Percentiles rank a stretch among this genome's conserved stretches.
phyloP scores from a whole-genome alignment of 768 basidiomycete species.

The Suillus placidus region DNA sequence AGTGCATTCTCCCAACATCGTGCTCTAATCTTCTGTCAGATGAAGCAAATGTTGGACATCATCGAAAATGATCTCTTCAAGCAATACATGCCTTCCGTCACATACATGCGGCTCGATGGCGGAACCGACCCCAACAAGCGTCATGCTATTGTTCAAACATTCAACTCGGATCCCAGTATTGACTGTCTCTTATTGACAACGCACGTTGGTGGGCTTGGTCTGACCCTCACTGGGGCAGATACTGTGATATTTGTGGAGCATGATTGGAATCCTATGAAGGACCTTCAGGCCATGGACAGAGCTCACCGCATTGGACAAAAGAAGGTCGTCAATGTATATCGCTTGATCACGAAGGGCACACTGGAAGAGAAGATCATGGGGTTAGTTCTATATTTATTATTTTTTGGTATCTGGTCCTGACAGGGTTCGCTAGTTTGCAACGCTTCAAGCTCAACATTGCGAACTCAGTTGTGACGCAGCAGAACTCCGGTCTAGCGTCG shows the following conservation, averaged over 20 bases:
- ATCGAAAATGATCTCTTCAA: slow-evolving; percentile 95
- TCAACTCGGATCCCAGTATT: slow-evolving; percentile 96
- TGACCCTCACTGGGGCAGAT: slow-evolving; percentile 97
- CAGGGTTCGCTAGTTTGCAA: slow-evolving; percentile 60
- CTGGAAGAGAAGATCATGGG: slow-evolving; percentile 99
- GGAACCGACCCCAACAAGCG: slow-evolving; percentile 90
- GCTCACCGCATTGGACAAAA: slow-evolving; percentile 98
- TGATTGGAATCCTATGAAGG: slow-evolving; percentile 99
- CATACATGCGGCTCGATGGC: slow-evolving; percentile 98
- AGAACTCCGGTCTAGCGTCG: slow-evolving; percentile 89
- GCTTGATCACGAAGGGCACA: slow-evolving; percentile 94
- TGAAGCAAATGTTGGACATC: slow-evolving; percentile 98
- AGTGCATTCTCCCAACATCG: slow-evolving; percentile 89
- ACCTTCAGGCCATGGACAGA: slow-evolving; percentile 98
- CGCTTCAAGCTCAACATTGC: slow-evolving; percentile 99
- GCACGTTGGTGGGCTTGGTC: slow-evolving; percentile 92
- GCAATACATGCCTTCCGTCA: slow-evolving; percentile 89
- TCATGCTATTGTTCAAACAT: slow-evolving; percentile 96
- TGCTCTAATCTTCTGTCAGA: slow-evolving; percentile 99
- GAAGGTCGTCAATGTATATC: slow-evolving; percentile 98
- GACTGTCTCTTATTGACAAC: slow-evolving; percentile 96
- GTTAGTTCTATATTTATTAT: slow-evolving; percentile 46
- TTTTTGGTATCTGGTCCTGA: slow-evolving; percentile 7
- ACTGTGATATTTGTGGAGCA: slow-evolving; percentile 99
- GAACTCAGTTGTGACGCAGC: slow-evolving; percentile 94